phyloP scores from a whole-genome alignment of 305 asterid genomes.

The Plantago lanceolata region DNA sequence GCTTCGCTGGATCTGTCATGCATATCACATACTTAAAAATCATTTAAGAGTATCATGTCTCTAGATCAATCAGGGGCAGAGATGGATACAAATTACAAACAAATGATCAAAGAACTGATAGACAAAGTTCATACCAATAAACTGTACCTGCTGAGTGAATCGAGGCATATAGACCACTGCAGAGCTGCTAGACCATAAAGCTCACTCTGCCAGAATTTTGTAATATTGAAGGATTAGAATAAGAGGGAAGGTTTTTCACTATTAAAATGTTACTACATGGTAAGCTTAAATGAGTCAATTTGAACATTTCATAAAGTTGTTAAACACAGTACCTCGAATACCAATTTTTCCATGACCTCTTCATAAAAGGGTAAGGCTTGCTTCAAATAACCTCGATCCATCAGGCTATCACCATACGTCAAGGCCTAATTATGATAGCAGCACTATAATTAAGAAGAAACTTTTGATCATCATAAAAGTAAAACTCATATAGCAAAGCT shows the following conservation, averaged over 20 bases:
- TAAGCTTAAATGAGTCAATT: too few species aligned
- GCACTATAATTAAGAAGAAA: conserved; percentile 67
- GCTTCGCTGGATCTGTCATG: conserved; percentile 66
- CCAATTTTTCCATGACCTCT: conserved; percentile 64
- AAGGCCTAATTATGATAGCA: conserved; percentile 65
- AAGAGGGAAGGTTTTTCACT: conserved; percentile 1
- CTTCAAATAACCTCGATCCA: conserved; percentile 78
- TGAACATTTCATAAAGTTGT: not conserved
- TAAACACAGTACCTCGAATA: conserved; percentile 51
- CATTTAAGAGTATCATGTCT: conserved; percentile 3
- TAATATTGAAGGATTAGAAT: conserved; percentile 7
- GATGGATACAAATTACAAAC: conserved; percentile 1
- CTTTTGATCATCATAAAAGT: conserved; percentile 35
- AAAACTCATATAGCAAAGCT: conserved; percentile 19
- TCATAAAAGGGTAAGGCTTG: conserved; percentile 73
- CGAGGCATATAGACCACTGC: conserved; percentile 94
- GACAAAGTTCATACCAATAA: not conserved
- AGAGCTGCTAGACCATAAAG: conserved; percentile 92
- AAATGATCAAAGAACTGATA: too few species aligned
- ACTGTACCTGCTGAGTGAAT: conserved; percentile 66
- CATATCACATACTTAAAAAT: conserved; percentile 19
- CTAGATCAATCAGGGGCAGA: not conserved
- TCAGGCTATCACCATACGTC: conserved; percentile 68
- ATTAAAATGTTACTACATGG: too few species aligned
- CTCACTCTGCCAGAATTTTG: conserved; percentile 46